Conservation (phyloP, 148 eudicot species). For the Chenopodium formosanum region DNA sequence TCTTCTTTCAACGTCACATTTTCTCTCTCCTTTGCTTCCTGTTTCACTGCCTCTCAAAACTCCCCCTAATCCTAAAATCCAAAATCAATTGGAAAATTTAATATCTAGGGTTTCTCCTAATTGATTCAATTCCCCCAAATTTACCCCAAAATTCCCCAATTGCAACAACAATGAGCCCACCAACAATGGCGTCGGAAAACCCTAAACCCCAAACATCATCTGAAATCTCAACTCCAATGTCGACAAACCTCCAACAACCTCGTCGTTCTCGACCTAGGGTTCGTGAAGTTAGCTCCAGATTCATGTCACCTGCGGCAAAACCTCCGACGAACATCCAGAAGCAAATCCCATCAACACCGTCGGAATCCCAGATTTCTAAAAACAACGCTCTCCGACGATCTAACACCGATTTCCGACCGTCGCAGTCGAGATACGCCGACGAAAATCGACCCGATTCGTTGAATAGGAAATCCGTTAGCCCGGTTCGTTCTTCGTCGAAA, state of each 20-base stretch:
- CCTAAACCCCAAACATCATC: slow-evolving; percentile 25
- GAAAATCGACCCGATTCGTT: slow-evolving; percentile 42
- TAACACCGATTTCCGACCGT: slow-evolving; percentile 42
- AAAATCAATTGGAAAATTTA: not conserved
- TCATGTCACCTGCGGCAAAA: slow-evolving; percentile 57
- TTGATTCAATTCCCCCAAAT: not conserved
- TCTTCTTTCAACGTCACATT: not conserved
- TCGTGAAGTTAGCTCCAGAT: slow-evolving; percentile 78
- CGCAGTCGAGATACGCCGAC: slow-evolving; percentile 23
- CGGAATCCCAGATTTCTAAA: slow-evolving; percentile 24
- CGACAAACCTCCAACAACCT: slow-evolving; percentile 37
- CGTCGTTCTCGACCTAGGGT: slow-evolving; percentile 65
- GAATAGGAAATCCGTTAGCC: slow-evolving; percentile 39
- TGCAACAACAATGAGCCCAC: slow-evolving; percentile 3
- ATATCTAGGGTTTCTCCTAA: slow-evolving; percentile 4
- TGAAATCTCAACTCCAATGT: slow-evolving; percentile 23
- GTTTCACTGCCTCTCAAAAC: not conserved
- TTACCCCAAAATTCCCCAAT: not conserved
- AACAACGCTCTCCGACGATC: slow-evolving; percentile 34
- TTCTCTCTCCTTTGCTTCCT: not conserved
- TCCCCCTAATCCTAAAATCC: not conserved
- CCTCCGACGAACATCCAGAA: slow-evolving; percentile 19
- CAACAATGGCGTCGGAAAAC: slow-evolving; percentile 29
- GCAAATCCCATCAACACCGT: slow-evolving; percentile 32
- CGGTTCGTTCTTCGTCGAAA: slow-evolving; percentile 24